Conservation (phyloP, 2,329 filamentous ascomycete species). For the Fusarium sp. region DNA sequence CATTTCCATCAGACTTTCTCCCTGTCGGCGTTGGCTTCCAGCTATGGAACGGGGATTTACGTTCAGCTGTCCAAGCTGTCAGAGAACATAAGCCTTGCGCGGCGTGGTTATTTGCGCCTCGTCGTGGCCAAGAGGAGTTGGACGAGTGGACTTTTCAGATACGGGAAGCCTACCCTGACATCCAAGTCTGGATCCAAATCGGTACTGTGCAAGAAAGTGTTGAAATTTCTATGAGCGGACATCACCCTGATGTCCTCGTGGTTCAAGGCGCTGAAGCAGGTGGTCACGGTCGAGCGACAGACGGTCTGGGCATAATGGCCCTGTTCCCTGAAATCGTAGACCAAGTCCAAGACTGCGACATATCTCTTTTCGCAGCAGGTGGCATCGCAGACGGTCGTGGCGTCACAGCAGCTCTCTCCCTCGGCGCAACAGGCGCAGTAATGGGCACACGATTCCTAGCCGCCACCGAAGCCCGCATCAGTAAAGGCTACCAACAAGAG, state of each 20-base stretch:
- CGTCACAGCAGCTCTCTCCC: slow-evolving; percentile 59
- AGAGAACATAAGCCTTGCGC: slow-evolving; percentile 50
- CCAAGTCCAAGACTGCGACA: slow-evolving; percentile 48
- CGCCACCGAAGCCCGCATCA: slow-evolving; percentile 53
- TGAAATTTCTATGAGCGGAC: slow-evolving; percentile 50
- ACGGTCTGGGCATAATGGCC: slow-evolving; percentile 58
- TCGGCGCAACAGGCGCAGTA: slow-evolving; percentile 65
- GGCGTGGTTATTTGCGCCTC: slow-evolving; percentile 58
- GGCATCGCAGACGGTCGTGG: slow-evolving; percentile 65
- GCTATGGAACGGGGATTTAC: slow-evolving; percentile 58
- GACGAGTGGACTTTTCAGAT: slow-evolving; percentile 59
- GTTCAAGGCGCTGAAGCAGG: slow-evolving; percentile 65
- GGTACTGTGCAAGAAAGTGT: slow-evolving; percentile 61
- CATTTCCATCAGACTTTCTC: slow-evolving; percentile 42
- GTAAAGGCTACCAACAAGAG: slow-evolving; percentile 56
- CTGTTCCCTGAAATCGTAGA: slow-evolving; percentile 63
- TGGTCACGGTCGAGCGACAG: slow-evolving; percentile 60
- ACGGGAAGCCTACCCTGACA: slow-evolving; percentile 53
- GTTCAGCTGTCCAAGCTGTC: slow-evolving; percentile 47
- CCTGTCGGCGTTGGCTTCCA: slow-evolving; percentile 58
- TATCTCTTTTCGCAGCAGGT: slow-evolving; percentile 63
- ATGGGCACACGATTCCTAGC: slow-evolving; percentile 75
- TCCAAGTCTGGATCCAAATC: slow-evolving; percentile 64
- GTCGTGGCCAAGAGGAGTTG: slow-evolving; percentile 50
- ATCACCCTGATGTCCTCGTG: slow-evolving; percentile 61